Conservation (phyloP, 2,329 filamentous ascomycete species). For the Colletotrichum gloeosporioides region DNA sequence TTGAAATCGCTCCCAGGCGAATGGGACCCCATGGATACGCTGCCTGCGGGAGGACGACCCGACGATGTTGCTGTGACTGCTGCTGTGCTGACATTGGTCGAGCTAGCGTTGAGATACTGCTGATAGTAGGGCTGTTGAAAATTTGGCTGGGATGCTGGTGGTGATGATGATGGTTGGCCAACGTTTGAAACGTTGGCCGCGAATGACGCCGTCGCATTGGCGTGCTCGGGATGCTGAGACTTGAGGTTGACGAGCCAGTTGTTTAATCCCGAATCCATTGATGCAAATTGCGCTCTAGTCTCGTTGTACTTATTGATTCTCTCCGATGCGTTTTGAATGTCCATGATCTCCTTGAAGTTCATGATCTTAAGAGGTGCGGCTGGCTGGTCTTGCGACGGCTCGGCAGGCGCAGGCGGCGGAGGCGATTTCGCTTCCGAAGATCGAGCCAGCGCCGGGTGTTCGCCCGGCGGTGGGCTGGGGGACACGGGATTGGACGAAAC, state of each 20-base stretch:
- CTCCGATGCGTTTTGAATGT: slow-evolving; percentile 67
- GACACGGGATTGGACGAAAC: slow-evolving; percentile 38
- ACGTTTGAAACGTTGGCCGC: slow-evolving; percentile 20
- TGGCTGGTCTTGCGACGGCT: slow-evolving; percentile 21
- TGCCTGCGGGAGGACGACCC: slow-evolving; percentile 34
- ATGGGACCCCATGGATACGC: slow-evolving; percentile 40
- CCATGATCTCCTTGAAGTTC: slow-evolving; percentile 79
- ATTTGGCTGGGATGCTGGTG: slow-evolving; percentile 28
- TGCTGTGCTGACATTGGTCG: slow-evolving; percentile 33
- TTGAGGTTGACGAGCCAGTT: slow-evolving; percentile 58
- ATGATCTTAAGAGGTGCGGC: slow-evolving; percentile 44
- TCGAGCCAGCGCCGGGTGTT: slow-evolving; percentile 37
- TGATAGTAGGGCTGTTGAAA: slow-evolving; percentile 59
- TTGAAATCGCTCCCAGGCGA: slow-evolving; percentile 52
- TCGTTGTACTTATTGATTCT: slow-evolving; percentile 77
- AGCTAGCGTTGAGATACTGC: slow-evolving; percentile 59
- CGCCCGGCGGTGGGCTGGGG: slow-evolving; percentile 41
- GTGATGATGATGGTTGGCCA: slow-evolving; percentile 17
- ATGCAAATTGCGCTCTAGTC: slow-evolving; percentile 73
- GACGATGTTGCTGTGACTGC: slow-evolving; percentile 35
- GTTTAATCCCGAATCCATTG: slow-evolving; percentile 76
- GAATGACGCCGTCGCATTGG: slow-evolving; percentile 39
- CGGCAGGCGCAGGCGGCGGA: slow-evolving; percentile 21
- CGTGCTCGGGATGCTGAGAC: slow-evolving; percentile 53
- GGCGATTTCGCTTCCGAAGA: slow-evolving; percentile 5